Evolutionary conservation across 345 rosid genomes (phyloP).

Genomic region (Citropsis articulata): DNA sequence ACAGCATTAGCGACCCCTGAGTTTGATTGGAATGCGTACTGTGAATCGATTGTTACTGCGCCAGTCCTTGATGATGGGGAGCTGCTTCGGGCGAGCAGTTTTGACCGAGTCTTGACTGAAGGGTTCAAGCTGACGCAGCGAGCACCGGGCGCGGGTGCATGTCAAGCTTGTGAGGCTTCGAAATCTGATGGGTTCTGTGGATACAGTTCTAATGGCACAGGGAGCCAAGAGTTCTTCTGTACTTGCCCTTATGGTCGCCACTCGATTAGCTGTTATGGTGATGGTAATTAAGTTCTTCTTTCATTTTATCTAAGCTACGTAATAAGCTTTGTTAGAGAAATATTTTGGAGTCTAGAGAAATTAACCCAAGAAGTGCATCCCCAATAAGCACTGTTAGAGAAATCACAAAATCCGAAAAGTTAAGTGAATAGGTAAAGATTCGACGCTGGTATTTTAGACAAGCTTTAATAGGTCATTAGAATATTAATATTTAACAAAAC

Average conservation of each 20-base stretch:
- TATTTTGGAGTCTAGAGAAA: too few species aligned
- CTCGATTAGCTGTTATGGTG: neutral
- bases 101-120: constrained; percentile 10
- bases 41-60: constrained; percentile 10
- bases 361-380: too few species aligned
- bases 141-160: constrained; percentile 8
- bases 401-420: too few species aligned
- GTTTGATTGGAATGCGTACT: constrained; percentile 30
- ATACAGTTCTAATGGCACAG: neutral
- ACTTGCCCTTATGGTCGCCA: constrained; percentile 24
- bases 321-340: too few species aligned
- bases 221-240: constrained; percentile 17
- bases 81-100: neutral
- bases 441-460: too few species aligned
- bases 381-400: too few species aligned
- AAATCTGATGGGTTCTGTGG: constrained; percentile 28
- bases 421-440: too few species aligned
- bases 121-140: constrained; percentile 31
- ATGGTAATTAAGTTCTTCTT: neutral
- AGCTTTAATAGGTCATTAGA: too few species aligned
- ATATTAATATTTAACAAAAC: too few species aligned
- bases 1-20: constrained; percentile 19
- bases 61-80: constrained; percentile 11
- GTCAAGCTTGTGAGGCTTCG: constrained; percentile 24
- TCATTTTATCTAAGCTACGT: neutral